Conservation (phyloP, 2,329 filamentous ascomycete genomes). For the Fusarium drepaniforme region DNA sequence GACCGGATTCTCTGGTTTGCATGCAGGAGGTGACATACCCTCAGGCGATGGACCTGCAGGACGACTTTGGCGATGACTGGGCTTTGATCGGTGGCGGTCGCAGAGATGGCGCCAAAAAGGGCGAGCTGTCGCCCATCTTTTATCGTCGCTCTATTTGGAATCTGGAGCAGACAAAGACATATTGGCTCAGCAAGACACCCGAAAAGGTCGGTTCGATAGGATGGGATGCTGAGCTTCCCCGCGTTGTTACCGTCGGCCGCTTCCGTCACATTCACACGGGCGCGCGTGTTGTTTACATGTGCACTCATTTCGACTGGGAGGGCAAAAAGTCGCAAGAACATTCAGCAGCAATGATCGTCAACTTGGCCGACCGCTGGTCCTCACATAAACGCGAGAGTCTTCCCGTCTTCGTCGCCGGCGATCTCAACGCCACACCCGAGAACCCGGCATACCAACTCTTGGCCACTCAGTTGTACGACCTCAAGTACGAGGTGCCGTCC, state of each 20-base stretch:
- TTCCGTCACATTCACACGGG: constrained; percentile 57
- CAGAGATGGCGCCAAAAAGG: constrained; percentile 68
- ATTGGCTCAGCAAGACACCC: constrained; percentile 74
- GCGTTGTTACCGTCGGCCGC: constrained; percentile 61
- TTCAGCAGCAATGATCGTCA: constrained; percentile 54
- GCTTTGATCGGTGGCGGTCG: constrained; percentile 67
- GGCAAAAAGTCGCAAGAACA: constrained; percentile 56
- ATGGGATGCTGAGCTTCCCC: constrained; percentile 62
- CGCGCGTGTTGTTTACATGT: constrained; percentile 57
- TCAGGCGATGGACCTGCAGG: constrained; percentile 70
- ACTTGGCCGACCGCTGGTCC: constrained; percentile 46
- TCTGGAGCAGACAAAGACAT: constrained; percentile 63
- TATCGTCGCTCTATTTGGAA: constrained; percentile 68
- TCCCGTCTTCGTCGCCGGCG: constrained; percentile 49
- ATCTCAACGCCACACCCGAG: constrained; percentile 47
- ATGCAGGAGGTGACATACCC: constrained; percentile 74
- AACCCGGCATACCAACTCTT: constrained; percentile 44
- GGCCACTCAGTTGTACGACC: constrained; percentile 42
- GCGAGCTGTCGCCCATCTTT: constrained; percentile 78
- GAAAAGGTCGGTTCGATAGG: constrained; percentile 66
- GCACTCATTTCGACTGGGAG: constrained; percentile 66
- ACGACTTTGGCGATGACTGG: constrained; percentile 58
- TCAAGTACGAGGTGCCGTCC: constrained; percentile 38
- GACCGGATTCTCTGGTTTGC: constrained; percentile 67
- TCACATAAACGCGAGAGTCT: constrained; percentile 20